Evolutionary conservation across 768 basidiomycete species (phyloP).

Genomic region (Pholiota molesta): DNA sequence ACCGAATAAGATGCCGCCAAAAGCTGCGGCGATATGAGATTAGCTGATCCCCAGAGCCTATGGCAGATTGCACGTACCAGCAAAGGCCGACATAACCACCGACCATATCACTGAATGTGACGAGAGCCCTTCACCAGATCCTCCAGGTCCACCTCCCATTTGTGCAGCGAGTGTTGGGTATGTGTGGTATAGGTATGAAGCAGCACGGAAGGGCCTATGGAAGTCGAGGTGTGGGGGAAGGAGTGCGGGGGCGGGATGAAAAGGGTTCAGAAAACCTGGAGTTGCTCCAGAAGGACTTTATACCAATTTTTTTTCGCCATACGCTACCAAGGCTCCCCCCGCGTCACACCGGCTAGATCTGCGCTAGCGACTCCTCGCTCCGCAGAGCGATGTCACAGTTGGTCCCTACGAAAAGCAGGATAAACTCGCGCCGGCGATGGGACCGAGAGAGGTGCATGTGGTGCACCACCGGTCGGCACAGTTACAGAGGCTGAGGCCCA

Average conservation of each 20-base stretch:
- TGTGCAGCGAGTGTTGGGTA: not conserved
- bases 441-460: no score
- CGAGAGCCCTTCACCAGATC: slow-evolving; percentile 32
- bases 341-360: no score
- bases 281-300: no score
- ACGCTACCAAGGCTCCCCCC: no score
- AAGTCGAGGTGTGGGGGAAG: slow-evolving; percentile 1
- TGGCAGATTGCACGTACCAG: slow-evolving; percentile 26
- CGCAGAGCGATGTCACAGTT: no score
- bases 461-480: no score
- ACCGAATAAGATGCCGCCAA: slow-evolving; percentile 49
- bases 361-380: no score
- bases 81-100: slow-evolving; percentile 39
- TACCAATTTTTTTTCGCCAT: no score
- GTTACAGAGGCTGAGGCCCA: no score
- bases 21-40: slow-evolving; percentile 23
- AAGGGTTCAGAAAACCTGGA: no score
- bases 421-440: no score
- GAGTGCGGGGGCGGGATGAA: not conserved
- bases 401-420: no score
- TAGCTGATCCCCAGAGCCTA: not conserved
- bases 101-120: slow-evolving; percentile 35
- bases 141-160: slow-evolving; percentile 38
- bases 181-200: not conserved
- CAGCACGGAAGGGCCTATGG: not conserved